Conservation (phyloP, 345 rosid species). For the Passiflora organensis region DNA sequence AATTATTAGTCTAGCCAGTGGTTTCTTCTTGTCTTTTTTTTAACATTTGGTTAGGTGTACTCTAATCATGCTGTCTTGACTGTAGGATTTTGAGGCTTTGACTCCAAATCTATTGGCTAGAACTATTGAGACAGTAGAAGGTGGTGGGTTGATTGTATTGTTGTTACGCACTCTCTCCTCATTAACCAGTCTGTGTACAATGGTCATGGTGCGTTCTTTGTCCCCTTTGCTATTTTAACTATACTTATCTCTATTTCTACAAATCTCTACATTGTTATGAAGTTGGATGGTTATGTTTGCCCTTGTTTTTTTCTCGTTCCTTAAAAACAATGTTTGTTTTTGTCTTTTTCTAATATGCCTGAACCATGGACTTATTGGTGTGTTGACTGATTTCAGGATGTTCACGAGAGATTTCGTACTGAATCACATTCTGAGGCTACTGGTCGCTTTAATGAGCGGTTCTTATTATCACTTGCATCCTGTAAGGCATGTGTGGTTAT, state of each 20-base stretch:
- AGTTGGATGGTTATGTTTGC: not conserved
- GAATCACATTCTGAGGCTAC: constrained; percentile 88
- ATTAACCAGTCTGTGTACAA: constrained; percentile 80
- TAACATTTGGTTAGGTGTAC: constrained; percentile 2
- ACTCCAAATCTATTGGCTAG: constrained; percentile 95
- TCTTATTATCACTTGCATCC: constrained; percentile 77
- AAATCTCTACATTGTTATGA: not conserved
- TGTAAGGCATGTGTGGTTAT: constrained; percentile 86
- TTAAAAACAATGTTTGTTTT: too few species aligned
- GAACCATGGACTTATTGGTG: not conserved
- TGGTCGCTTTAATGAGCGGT: constrained; percentile 89
- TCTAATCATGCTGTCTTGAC: not conserved
- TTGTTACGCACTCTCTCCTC: constrained; percentile 77
- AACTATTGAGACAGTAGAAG: constrained; percentile 95
- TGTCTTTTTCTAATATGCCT: not conserved
- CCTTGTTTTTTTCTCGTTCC: not conserved
- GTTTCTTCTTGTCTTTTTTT: not conserved
- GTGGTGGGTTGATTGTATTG: constrained; percentile 83
- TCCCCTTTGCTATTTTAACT: too few species aligned
- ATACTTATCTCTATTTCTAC: too few species aligned
- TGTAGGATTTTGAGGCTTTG: constrained; percentile 93
- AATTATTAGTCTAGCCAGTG: not conserved
- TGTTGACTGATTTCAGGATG: constrained; percentile 59
- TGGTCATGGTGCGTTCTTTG: constrained; percentile 72
- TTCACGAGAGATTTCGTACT: constrained; percentile 90